Percentiles rank a stretch among this genome's conserved stretches.
phyloP scores from a whole-genome alignment of 306 rosid genomes.

The Cajanus cajan region DNA sequence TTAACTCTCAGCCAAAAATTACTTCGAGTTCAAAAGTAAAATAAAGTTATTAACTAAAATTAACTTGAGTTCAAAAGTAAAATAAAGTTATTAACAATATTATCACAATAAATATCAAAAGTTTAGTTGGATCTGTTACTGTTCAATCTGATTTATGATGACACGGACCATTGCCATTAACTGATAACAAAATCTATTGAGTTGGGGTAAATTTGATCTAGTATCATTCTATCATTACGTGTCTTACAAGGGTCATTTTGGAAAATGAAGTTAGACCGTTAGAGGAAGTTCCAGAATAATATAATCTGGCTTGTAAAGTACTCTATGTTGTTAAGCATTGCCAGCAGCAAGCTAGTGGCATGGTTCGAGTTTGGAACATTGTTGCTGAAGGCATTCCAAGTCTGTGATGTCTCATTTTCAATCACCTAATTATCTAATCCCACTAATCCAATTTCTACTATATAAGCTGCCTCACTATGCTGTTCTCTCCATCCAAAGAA shows the following conservation, averaged over 20 bases:
- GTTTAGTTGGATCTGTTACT: not conserved
- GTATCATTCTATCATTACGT: not conserved
- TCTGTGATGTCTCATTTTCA: conserved; percentile 42
- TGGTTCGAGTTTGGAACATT: conserved; percentile 31
- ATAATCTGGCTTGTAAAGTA: conserved; percentile 47
- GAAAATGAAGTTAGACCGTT: conserved; percentile 24
- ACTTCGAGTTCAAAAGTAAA: too few relatives aligned
- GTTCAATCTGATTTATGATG: not conserved
- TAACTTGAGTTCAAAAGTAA: too few relatives aligned
- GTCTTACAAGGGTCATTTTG: conserved; percentile 12
- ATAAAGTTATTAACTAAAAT: too few relatives aligned
- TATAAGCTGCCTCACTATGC: conserved; percentile 32
- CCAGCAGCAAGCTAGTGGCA: conserved; percentile 38
- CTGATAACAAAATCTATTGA: not conserved
- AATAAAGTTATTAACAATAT: too few relatives aligned
- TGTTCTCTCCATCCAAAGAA: conserved; percentile 43
- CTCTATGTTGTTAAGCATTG: conserved; percentile 50
- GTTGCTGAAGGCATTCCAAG: conserved; percentile 39
- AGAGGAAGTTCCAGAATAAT: conserved; percentile 7
- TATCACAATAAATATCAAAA: not conserved
- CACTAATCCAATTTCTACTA: conserved; percentile 23
- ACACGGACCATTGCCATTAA: not conserved
- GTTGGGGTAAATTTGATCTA: not conserved
- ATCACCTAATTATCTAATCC: conserved; percentile 64
- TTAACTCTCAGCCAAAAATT: too few relatives aligned